Evolutionary conservation across 805 yeast species (phyloP), one percentile per base, ranked within the genome.

Genomic region (Metschnikowia vanudenii): DNA sequence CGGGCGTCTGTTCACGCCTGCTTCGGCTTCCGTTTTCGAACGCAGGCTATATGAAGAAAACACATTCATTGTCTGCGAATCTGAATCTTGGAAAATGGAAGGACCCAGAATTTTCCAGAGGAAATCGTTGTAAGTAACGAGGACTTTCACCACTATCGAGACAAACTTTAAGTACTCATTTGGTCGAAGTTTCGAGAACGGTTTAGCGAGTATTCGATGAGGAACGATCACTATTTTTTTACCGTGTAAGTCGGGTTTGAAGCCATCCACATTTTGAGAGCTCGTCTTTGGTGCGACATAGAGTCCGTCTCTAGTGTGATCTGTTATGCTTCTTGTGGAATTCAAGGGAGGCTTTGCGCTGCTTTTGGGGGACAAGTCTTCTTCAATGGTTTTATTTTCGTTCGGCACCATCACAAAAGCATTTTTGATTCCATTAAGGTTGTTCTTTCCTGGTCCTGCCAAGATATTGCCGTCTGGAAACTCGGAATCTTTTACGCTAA

Each of bases 171-270:
- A 55, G 46, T 66, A 70, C 49, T 72, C 76, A 43, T 62, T 62
- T 14, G 68, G 58, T 20, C 68, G 56, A 26, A 72, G 57, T 44
- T 66, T 66, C 29, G 65, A 58, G 49, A 72, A 67, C 11, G 76
- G 75, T 42, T 69, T 68, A 47, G 61, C 65, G 37, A 72, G 59
- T n/a, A 72, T 68, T 48, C 64, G 64, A 48, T 72, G 76, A 1
- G 77, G 76, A 6, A 71, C 64, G 8, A 72, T 62, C 9, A 70
- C 63, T 20, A 67, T 52, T 46, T 59, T 63, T 45, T 63, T 62
- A 1, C 49, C 49, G 1, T 29, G 3, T 11, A 39, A 36, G 24
- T 43, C 38, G 9, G 7, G 8, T 18, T 41, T 29, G 4, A 14
- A 3, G 6, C 16, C 16, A 16, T 33, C 26, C 3, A 5, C 22